Percentiles rank a stretch among this genome's conserved stretches.
Evolutionary conservation across 1,139 yeast genomes (phyloP).

Genomic region (Geotrichum citri-aurantii): DNA sequence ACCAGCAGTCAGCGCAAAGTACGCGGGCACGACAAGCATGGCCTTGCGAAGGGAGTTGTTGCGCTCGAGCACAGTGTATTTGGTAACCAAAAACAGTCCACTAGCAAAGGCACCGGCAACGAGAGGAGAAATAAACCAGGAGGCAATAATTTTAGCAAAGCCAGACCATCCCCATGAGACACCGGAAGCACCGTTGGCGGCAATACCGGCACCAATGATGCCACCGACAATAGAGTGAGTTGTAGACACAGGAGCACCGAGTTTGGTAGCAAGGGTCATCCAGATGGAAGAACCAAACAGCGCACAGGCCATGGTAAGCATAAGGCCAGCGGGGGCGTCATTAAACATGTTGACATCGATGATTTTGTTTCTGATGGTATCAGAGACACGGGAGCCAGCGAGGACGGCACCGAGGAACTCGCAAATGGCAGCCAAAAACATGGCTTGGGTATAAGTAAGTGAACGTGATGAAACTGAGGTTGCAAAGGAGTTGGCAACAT

Average conservation of each 20-base stretch:
- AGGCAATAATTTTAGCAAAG: constrained; percentile 65
- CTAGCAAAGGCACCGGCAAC: constrained; percentile 63
- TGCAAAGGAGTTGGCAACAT: constrained; percentile 75
- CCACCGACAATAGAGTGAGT: constrained; percentile 78
- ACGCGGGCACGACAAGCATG: constrained; percentile 52
- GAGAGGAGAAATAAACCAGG: constrained; percentile 74
- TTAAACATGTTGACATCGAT: constrained; percentile 47
- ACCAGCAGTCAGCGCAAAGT: constrained; percentile 56
- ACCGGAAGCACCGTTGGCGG: constrained; percentile 54
- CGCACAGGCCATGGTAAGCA: constrained; percentile 74
- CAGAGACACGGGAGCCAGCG: constrained; percentile 65
- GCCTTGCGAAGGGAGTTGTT: constrained; percentile 51
- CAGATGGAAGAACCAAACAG: constrained; percentile 66
- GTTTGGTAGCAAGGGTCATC: constrained; percentile 61
- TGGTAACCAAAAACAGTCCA: constrained; percentile 52
- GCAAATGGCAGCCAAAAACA: constrained; percentile 59
- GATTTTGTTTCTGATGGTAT: constrained; percentile 60
- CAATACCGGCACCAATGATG: constrained; percentile 68
- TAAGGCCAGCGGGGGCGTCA: constrained; percentile 58
- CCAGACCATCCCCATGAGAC: constrained; percentile 75
- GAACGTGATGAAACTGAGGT: constrained; percentile 62
- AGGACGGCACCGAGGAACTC: constrained; percentile 72
- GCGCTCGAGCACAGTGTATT: constrained; percentile 56
- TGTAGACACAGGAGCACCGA: constrained; percentile 74
- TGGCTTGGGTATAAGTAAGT: constrained; percentile 67